Evolutionary conservation across 2,329 filamentous ascomycete genomes (phyloP), one percentile per base, ranked within the genome.

Genomic region (Chaetomium globosum): DNA sequence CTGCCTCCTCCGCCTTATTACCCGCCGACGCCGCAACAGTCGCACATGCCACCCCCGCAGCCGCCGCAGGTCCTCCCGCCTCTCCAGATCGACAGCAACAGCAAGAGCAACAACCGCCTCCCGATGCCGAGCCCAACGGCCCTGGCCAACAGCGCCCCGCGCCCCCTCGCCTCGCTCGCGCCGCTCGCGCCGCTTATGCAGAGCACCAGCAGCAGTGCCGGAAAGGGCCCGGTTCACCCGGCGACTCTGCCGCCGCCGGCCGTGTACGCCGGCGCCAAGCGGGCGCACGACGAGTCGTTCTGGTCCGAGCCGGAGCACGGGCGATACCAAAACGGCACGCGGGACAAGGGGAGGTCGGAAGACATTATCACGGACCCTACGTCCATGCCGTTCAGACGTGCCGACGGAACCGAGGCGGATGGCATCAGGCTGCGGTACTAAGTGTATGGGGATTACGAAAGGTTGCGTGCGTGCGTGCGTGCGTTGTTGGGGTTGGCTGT

Each of bases 251-350:
- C 66, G 31, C 63, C 65, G 30, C 65, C 65, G 7, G 19, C 61
- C 9, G 60, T 58, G 56, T 68, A 70, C 31, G 71, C 71, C 12
- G 71, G 71, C 10, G 68, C 68, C 2, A 73, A 73, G 65, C 69
- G 71, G 1, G 64, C 67, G 6, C 69, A 68, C 59, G 70, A 69
- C 36, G 57, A 71, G 55, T 64, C 68, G 3, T 73, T 73, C 59
- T 43, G 63, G n/a, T 58, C 43, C 0, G 67, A 69, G 30, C 0
- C 21, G 4, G 66, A 69, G 2, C 19, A 30, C 16, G 39, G 49
- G 6, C 66, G 68, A 19, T 65, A 53, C 58, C 69, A 70, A 43
- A 64, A 73, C 48, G 71, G 71, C 2, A 68, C 68, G 30, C 68
- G 71, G 30, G 71, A 73, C 19, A 54, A 31, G 58, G 69, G 36